phyloP scores from a whole-genome alignment of 1,139 yeast species.

The Yamadazyma taylorii region DNA sequence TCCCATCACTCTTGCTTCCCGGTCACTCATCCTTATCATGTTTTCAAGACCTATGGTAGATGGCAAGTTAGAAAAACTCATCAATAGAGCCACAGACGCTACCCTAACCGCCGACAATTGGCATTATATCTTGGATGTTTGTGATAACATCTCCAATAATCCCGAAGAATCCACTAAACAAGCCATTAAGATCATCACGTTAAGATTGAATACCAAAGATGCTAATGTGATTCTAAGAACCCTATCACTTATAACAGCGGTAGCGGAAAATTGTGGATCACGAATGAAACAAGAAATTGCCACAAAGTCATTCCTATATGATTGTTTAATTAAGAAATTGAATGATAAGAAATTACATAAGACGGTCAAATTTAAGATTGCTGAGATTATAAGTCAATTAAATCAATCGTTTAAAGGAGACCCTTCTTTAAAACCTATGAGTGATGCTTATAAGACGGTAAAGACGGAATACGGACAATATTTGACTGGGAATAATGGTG shows the following conservation, averaged over 20 bases:
- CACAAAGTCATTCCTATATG: constrained; percentile 60
- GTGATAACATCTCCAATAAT: constrained; percentile 72
- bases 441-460: constrained; percentile 55
- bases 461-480: constrained; percentile 45
- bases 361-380: constrained; percentile 64
- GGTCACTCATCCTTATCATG: constrained; percentile 3
- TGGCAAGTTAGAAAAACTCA: constrained; percentile 13
- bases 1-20: too few relatives aligned
- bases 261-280: constrained; percentile 94
- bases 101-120: constrained; percentile 84
- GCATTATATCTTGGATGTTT: constrained; percentile 78
- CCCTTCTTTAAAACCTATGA: constrained; percentile 72
- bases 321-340: constrained; percentile 52
- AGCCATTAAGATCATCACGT: constrained; percentile 51
- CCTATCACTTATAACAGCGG: constrained; percentile 66
- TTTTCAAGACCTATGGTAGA: constrained; percentile 2
- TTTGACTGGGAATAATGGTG: constrained; percentile 19
- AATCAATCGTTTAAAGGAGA: constrained; percentile 59
- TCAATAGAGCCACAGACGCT: constrained; percentile 69
- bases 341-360: constrained; percentile 61
- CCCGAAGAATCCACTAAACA: constrained; percentile 62
- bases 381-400: constrained; percentile 70
- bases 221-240: constrained; percentile 82
- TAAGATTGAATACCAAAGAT: constrained; percentile 59
- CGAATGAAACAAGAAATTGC: constrained; percentile 82